Evolutionary conservation across 2,329 filamentous ascomycete species (phyloP).

Genomic region (Diaporthe vaccinii): DNA sequence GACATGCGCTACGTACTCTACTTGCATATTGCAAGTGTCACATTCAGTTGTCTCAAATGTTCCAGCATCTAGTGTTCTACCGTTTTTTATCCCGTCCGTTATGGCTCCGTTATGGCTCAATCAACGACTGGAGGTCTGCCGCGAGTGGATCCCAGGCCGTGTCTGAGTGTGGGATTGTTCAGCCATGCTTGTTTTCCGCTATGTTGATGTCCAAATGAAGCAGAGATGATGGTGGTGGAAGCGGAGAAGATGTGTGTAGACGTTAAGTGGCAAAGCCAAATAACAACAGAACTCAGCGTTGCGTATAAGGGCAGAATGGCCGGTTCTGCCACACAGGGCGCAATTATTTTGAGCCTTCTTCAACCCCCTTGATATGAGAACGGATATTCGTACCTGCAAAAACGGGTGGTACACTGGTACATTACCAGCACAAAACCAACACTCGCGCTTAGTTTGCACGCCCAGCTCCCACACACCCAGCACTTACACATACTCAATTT

Average conservation of each 20-base stretch:
- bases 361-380: too few relatives aligned
- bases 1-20: not conserved
- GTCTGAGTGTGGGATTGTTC: not conserved
- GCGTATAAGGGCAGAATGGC: not conserved
- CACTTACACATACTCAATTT: too few relatives aligned
- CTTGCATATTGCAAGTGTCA: slow-evolving; percentile 2
- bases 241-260: not conserved
- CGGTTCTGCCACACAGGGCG: too few relatives aligned
- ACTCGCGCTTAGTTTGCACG: too few relatives aligned
- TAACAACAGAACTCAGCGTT: not conserved
- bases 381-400: too few relatives aligned
- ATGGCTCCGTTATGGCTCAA: not conserved
- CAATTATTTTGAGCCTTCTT: too few relatives aligned
- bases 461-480: too few relatives aligned
- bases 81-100: not conserved
- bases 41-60: not conserved
- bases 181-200: not conserved
- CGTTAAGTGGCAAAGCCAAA: not conserved
- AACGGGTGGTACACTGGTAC: too few relatives aligned
- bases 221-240: not conserved
- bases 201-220: not conserved
- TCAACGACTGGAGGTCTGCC: not conserved
- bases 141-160: not conserved
- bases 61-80: not conserved
- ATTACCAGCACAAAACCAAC: too few relatives aligned